Evolutionary conservation across 176 grass and related monocot species (phyloP), one percentile per base, ranked within the genome.

Genomic region (Carex scoparia): DNA sequence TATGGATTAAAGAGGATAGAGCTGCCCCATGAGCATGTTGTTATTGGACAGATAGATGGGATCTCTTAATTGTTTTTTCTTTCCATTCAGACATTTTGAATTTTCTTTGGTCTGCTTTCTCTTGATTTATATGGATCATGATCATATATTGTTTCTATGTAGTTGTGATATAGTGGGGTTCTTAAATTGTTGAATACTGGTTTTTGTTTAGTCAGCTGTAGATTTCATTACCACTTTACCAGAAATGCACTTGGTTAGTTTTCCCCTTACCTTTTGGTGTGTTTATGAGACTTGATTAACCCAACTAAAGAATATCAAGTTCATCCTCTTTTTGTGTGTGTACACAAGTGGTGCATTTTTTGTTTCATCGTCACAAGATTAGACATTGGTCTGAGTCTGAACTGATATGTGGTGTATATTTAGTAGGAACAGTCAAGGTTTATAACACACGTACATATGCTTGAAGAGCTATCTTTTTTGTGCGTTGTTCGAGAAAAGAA

Each of bases 1-100:
- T 28, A 59, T 69, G 51, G 57, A 78, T 10, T 59, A 51, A 59
- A 67, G 32, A 86, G 84, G 32, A 56, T 51, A 61, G 79, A 81
- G 59, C 61, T 63, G 33, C 1, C 28, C 31, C n/a, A 18, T 63
- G 10, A 33, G 59, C 40, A 30, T 48, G 30, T 12, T 68, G 42
- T 42, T 69, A 68, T 33, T 27, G 63, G 58, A 83, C 62, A 53
- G 19, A 62, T 66, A 83, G 62, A 67, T 83, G 61, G 15, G 42
- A 54, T 69, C 63, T 65, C 61, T 14, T 54, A 68, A 33, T 33
- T 83, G 23, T 53, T 56, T 48, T 33, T 69, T 30, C 42, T 66
- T 56, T 56, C 53, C 15, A 33, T 33, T 58, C 8, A 35, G 51
- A 57, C 27, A 77, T 58, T 79, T 79, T 18, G 27, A 76, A 76